Percentiles rank a stretch among this genome's conserved stretches.
phyloP scores from a whole-genome alignment of 2,329 filamentous ascomycete genomes.

The Metarhizium album region DNA sequence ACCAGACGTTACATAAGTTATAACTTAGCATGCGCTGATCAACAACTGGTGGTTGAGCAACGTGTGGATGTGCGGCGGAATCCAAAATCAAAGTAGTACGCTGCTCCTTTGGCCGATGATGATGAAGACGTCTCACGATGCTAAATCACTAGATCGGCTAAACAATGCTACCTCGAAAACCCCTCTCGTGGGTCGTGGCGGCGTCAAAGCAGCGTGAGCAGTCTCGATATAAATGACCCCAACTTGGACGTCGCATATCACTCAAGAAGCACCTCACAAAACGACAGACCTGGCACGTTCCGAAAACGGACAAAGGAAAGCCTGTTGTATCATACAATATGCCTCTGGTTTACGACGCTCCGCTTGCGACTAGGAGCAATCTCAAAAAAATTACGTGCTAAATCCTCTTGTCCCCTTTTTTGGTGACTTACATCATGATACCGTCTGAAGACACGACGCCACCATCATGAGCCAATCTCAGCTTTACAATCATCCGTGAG shows the following conservation, averaged over 20 bases:
- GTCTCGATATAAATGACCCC: neutral
- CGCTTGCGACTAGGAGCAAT: neutral
- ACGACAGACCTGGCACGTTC: neutral
- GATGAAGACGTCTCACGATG: no score
- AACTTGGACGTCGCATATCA: neutral
- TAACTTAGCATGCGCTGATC: no score
- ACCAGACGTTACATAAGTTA: no score
- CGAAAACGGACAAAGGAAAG: neutral
- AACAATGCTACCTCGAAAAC: no score
- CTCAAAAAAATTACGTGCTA: neutral
- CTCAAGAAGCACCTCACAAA: neutral
- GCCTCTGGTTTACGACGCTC: constrained; percentile 1
- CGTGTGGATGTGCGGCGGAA: no score
- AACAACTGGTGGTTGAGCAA: no score
- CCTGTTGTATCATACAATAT: constrained; percentile 1
- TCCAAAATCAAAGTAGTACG: no score
- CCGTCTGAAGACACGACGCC: neutral
- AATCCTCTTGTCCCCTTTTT: neutral
- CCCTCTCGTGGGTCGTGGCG: no score
- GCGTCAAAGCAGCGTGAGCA: no score
- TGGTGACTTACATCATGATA: neutral
- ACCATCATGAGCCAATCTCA: neutral
- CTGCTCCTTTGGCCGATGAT: no score
- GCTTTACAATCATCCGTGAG: neutral
- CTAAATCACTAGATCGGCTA: no score